Conservation (phyloP, 2,329 filamentous ascomycete genomes). For the Ilyonectria robusta region DNA sequence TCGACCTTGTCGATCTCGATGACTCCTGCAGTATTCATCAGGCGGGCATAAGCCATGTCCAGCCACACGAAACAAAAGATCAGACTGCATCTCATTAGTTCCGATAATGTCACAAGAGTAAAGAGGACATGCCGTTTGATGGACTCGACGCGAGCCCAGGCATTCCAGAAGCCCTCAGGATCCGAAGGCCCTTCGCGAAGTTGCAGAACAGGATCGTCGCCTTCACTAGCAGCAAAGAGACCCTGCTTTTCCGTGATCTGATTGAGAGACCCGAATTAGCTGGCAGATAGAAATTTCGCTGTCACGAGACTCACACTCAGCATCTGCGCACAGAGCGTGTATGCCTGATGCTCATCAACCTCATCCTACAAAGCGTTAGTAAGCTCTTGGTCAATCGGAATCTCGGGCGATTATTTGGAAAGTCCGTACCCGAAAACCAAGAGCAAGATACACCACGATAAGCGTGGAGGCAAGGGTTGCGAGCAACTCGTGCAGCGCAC, state of each 20-base stretch:
- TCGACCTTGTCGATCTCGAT: constrained; percentile 29
- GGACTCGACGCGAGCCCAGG: constrained; percentile 28
- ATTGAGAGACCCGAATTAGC: background rate
- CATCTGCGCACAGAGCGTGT: constrained; percentile 21
- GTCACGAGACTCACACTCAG: constrained; percentile 13
- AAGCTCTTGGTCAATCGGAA: background rate
- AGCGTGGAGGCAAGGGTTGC: constrained; percentile 14
- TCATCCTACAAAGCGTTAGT: constrained; percentile 15
- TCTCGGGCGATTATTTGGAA: background rate
- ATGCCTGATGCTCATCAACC: constrained; percentile 18
- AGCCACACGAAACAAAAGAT: constrained; percentile 23
- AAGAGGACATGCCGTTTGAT: constrained; percentile 23
- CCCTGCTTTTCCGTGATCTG: constrained; percentile 22
- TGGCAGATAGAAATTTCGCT: no score
- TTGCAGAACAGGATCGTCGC: background rate
- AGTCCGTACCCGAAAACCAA: constrained; percentile 21
- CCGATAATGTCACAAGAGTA: background rate
- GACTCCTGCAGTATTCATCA: constrained; percentile 18
- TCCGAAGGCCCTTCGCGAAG: background rate
- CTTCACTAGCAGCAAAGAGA: constrained; percentile 11
- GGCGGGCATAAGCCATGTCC: constrained; percentile 29
- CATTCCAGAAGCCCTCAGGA: constrained; percentile 16
- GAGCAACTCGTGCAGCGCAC: constrained; percentile 1
- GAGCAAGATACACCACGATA: constrained; percentile 18
- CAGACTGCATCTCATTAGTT: background rate